These are phyloP conservation scores for Entoloma clypeatum DNA, from an alignment of 1,284 basidiomycete genomes.

Conservation along the genomic window DNA sequence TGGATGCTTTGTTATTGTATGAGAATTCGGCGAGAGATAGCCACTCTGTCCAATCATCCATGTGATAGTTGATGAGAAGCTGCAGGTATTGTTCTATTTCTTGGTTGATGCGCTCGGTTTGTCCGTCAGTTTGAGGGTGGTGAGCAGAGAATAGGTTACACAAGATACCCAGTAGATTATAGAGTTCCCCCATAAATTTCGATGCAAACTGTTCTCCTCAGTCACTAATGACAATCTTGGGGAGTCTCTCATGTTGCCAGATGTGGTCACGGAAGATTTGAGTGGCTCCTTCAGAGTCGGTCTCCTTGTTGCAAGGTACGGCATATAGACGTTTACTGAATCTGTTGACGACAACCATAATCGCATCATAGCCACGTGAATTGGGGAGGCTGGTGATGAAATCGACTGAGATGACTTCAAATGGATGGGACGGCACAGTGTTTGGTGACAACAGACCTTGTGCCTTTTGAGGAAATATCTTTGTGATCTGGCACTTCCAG, in stretches of 20 bases:
- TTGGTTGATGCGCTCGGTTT: constrained; percentile 36
- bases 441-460: constrained; percentile 26
- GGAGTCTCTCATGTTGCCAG: constrained; percentile 16
- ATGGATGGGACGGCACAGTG: constrained; percentile 23
- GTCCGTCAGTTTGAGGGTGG: constrained; percentile 26
- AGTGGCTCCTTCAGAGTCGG: constrained; percentile 15
- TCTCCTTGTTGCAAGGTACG: constrained; percentile 16
- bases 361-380: constrained; percentile 24
- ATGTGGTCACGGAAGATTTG: constrained; percentile 17
- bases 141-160: constrained; percentile 28
- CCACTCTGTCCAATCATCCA: constrained; percentile 34
- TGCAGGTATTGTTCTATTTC: constrained; percentile 30
- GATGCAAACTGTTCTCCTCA: constrained; percentile 32
- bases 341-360: constrained; percentile 26
- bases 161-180: constrained; percentile 23
- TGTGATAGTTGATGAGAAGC: constrained; percentile 29
- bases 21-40: constrained; percentile 30
- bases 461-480: constrained; percentile 21
- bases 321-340: constrained; percentile 20
- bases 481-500: constrained; percentile 34
- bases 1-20: constrained; percentile 24
- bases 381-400: constrained; percentile 28
- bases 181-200: constrained; percentile 25
- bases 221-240: constrained; percentile 26
- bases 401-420: constrained; percentile 29